phyloP scores from a whole-genome alignment of 2,329 filamentous ascomycete genomes.

The Cladosporium oxysporum region DNA sequence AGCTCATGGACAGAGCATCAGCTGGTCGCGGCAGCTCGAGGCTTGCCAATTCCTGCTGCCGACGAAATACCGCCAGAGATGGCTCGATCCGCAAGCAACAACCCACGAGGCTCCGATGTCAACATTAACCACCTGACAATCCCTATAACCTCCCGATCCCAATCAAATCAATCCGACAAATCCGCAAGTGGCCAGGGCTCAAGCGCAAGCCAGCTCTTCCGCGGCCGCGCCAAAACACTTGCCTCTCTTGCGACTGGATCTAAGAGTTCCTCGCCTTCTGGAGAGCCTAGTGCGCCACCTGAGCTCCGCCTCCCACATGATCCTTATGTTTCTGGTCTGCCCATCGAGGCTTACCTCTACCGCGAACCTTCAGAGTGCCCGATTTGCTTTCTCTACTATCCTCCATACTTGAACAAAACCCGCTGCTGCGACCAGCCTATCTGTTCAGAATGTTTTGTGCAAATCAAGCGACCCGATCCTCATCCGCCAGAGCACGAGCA shows the following conservation, averaged over 20 bases:
- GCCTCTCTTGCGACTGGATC: slow-evolving; percentile 74
- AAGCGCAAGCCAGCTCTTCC: slow-evolving; percentile 61
- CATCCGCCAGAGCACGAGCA: slow-evolving; percentile 72
- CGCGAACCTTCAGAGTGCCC: slow-evolving; percentile 89
- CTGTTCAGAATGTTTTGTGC: slow-evolving; percentile 97
- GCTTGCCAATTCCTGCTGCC: slow-evolving; percentile 77
- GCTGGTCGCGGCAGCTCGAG: slow-evolving; percentile 85
- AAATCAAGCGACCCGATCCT: slow-evolving; percentile 93
- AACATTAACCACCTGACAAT: slow-evolving; percentile 74
- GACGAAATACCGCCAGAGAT: slow-evolving; percentile 78
- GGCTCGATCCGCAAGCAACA: slow-evolving; percentile 46
- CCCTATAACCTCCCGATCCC: slow-evolving; percentile 74
- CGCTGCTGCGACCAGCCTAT: slow-evolving; percentile 95
- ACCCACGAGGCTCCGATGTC: slow-evolving; percentile 56
- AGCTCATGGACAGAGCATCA: slow-evolving; percentile 92
- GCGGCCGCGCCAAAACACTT: slow-evolving; percentile 84
- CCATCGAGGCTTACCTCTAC: slow-evolving; percentile 89
- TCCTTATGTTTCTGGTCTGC: slow-evolving; percentile 90
- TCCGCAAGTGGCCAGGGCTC: slow-evolving; percentile 51
- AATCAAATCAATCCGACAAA: slow-evolving; percentile 75
- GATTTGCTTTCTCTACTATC: slow-evolving; percentile 95
- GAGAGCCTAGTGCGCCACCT: slow-evolving; percentile 66
- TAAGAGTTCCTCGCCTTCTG: slow-evolving; percentile 61
- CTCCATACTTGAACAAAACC: slow-evolving; percentile 89
- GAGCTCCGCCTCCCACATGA: slow-evolving; percentile 81